Percentiles rank a stretch among this genome's conserved stretches.
Conservation (phyloP, 2,329 filamentous ascomycete genomes). For the Trichoderma sp. region DNA sequence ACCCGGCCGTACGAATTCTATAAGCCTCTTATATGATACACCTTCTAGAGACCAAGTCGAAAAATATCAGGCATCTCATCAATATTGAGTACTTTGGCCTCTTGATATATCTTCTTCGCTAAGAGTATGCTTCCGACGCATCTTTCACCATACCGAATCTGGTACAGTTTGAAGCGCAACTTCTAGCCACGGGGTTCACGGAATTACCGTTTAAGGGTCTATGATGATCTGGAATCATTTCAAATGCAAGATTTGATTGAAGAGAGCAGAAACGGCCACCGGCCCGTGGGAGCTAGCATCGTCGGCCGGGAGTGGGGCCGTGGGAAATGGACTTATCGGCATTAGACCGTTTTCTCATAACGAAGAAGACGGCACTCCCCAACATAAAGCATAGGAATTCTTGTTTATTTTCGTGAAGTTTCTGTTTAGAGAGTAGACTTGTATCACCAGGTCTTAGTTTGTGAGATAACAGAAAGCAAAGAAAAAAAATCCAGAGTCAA, state of each 20-base stretch:
- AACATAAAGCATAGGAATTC: neutral
- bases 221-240: neutral
- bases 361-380: neutral
- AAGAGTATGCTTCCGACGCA: neutral
- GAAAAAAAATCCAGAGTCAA: neutral
- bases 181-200: neutral
- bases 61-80: too few relatives aligned
- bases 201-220: neutral
- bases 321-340: conserved; percentile 16
- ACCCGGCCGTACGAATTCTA: neutral
- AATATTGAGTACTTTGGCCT: neutral
- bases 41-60: accelerated
- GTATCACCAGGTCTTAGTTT: neutral
- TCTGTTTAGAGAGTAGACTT: neutral
- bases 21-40: too few relatives aligned
- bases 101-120: neutral
- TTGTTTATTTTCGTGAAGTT: too few relatives aligned
- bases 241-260: neutral
- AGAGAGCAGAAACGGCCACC: neutral
- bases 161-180: neutral
- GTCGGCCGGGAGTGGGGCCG: conserved; percentile 2
- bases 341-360: neutral
- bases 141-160: neutral
- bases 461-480: neutral
- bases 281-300: neutral